phyloP scores from a whole-genome alignment of 2,329 filamentous ascomycete species.

The Stagonosporopsis chrysanthemi region DNA sequence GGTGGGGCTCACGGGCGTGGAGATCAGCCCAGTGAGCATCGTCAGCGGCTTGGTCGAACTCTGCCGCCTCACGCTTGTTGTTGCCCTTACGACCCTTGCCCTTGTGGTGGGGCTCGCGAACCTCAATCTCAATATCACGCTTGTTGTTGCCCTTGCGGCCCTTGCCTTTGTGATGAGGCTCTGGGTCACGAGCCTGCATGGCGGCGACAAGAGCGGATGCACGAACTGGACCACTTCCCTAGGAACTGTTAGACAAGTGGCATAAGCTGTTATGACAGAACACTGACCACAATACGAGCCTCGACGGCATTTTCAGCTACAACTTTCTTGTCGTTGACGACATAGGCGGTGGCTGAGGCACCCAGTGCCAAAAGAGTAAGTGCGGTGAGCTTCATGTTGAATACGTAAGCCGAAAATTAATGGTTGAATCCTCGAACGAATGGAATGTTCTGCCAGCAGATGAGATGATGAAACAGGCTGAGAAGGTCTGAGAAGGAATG shows the following conservation, averaged over 20 bases:
- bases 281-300: constrained; percentile 39
- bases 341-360: constrained; percentile 43
- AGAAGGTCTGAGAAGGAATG: constrained; percentile 44
- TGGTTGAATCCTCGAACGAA: constrained; percentile 26
- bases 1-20: constrained; percentile 20
- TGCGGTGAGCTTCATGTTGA: constrained; percentile 43
- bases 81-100: constrained; percentile 13
- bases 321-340: constrained; percentile 37
- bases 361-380: constrained; percentile 43
- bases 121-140: constrained; percentile 8
- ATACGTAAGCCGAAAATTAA: constrained; percentile 20
- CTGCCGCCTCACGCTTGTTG: constrained; percentile 11
- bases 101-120: constrained; percentile 24
- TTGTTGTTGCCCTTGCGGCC: constrained; percentile 15
- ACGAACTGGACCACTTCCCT: constrained; percentile 35
- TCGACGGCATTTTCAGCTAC: constrained; percentile 32
- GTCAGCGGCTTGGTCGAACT: constrained; percentile 22
- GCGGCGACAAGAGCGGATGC: constrained; percentile 32
- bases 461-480: constrained; percentile 37
- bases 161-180: constrained; percentile 26
- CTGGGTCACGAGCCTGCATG: constrained; percentile 27
- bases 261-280: not conserved
- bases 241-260: constrained; percentile 17
- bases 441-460: constrained; percentile 42
- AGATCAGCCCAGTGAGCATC: constrained; percentile 18